Percentiles rank a stretch among this genome's conserved stretches.
Conservation (phyloP, 192 early-diverging fungal species). For the Podila verticillata region DNA sequence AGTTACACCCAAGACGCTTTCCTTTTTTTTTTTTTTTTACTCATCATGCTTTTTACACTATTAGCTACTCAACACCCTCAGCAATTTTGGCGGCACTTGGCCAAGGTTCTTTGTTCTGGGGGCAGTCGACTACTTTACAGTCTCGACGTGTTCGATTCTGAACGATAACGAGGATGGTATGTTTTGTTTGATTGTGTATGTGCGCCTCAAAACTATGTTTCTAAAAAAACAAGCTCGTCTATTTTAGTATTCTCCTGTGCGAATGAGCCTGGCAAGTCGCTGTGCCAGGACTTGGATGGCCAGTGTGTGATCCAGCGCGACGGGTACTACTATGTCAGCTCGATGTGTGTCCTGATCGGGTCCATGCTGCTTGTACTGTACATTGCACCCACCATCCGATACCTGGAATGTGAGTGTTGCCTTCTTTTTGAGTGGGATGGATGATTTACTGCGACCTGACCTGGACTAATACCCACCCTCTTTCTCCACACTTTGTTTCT, state of each 20-base stretch:
- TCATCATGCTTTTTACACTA: background rate
- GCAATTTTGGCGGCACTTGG: constrained; percentile 99
- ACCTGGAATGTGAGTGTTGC: constrained; percentile 32
- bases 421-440: background rate
- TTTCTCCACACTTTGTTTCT: background rate
- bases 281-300: constrained; percentile 74
- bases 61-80: constrained; percentile 88
- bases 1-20: background rate
- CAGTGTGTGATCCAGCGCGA: constrained; percentile 77
- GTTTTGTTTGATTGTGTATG: background rate
- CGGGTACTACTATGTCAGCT: constrained; percentile 89
- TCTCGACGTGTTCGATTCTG: constrained; percentile 71
- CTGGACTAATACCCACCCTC: background rate
- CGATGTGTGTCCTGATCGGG: constrained; percentile 74
- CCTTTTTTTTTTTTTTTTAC: too few species aligned
- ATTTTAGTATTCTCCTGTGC: constrained; percentile 64
- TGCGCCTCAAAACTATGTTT: too few species aligned
- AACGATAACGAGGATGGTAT: constrained; percentile 20
- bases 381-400: constrained; percentile 67
- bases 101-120: constrained; percentile 93
- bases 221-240: background rate
- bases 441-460: background rate
- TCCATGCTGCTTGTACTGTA: constrained; percentile 62
- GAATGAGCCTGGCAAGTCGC: constrained; percentile 67
- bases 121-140: constrained; percentile 90